Evolutionary conservation across 139 green algal species (phyloP).

Genomic region (Ettlia oleoabundans): DNA sequence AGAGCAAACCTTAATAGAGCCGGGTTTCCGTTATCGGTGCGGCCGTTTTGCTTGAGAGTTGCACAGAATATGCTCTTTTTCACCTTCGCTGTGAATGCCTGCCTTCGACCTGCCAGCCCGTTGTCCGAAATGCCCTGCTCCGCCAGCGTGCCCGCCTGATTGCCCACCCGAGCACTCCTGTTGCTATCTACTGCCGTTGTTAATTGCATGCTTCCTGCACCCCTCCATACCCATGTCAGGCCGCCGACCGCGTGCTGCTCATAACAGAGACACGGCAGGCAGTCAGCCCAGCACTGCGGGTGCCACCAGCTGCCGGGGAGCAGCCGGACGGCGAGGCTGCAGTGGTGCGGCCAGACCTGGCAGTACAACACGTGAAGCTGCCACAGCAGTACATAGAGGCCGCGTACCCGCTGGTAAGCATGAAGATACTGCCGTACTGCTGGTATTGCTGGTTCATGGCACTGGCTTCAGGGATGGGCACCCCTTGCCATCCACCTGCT

Average conservation of each 20-base stretch:
- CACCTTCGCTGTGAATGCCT: too few relatives aligned
- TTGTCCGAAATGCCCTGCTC: too few relatives aligned
- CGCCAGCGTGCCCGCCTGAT: too few relatives aligned
- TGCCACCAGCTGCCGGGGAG: not conserved
- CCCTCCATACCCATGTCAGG: conserved; percentile 44
- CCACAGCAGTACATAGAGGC: conserved; percentile 74
- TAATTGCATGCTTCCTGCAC: not conserved
- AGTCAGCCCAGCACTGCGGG: conserved; percentile 36
- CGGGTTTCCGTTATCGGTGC: too few relatives aligned
- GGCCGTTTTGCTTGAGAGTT: too few relatives aligned
- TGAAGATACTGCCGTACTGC: not conserved
- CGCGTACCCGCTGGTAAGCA: conserved; percentile 67
- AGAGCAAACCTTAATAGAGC: too few relatives aligned
- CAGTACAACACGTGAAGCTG: conserved; percentile 67
- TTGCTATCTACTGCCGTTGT: not conserved
- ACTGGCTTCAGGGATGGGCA: not conserved
- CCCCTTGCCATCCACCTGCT: too few relatives aligned
- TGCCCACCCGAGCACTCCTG: too few relatives aligned
- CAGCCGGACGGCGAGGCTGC: conserved; percentile 3
- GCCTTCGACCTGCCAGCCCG: too few relatives aligned
- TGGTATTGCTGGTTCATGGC: not conserved
- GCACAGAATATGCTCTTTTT: too few relatives aligned
- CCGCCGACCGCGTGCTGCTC: conserved; percentile 82
- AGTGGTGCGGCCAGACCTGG: conserved; percentile 46
- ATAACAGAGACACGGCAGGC: conserved; percentile 65